A percentile compares a stretch with the other conserved stretches of the same genome.
These are phyloP conservation scores for Lonicera japonica DNA, from an alignment of 129 eudicot genomes.

Conservation along the genomic window DNA sequence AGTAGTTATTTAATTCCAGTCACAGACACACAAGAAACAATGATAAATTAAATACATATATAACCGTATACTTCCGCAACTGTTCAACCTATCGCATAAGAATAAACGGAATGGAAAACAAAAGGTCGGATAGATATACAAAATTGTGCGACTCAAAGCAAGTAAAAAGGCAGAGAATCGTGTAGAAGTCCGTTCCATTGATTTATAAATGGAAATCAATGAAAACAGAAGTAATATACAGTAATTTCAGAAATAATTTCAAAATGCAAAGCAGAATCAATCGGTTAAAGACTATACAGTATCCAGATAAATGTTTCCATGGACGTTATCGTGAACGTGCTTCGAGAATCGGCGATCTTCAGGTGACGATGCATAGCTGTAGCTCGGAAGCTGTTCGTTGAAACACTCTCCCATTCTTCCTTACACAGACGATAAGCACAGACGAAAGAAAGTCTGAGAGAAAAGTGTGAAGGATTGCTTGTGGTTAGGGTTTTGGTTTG, in stretches of 20 bases:
- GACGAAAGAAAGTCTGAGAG: too few species aligned
- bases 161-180: not conserved
- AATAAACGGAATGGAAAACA: not conserved
- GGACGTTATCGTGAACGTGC: conserved; percentile 85
- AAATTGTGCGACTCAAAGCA: not conserved
- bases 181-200: not conserved
- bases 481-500: not conserved
- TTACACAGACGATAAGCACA: not conserved
- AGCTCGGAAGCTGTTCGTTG: conserved; percentile 17
- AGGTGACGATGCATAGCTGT: conserved; percentile 23
- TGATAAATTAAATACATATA: too few species aligned
- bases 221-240: too few species aligned
- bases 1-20: too few species aligned
- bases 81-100: too few species aligned
- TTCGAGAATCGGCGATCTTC: conserved; percentile 52
- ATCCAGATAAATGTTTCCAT: conserved; percentile 91
- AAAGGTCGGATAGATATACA: not conserved
- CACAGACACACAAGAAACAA: too few species aligned
- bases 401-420: conserved; percentile 34
- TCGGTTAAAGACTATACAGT: conserved; percentile 27
- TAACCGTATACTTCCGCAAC: too few species aligned
- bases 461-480: not conserved
- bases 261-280: not conserved
- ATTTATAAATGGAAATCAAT: too few species aligned
- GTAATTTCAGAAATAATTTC: not conserved